phyloP scores from a whole-genome alignment of 768 basidiomycete species.

The Pisolithus orientalis region DNA sequence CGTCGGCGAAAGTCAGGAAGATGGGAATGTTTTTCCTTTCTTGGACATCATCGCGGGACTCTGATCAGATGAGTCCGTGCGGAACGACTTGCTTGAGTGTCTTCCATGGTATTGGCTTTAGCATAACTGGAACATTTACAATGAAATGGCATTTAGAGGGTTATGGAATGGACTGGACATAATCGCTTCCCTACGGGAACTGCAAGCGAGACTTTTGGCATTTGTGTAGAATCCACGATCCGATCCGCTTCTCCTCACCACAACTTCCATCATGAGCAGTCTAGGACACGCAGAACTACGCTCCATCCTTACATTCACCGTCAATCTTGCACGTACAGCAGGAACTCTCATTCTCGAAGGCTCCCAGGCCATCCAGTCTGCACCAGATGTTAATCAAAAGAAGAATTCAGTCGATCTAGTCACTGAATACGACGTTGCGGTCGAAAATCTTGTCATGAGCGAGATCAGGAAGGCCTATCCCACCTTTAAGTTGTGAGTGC shows the following conservation, averaged over 20 bases:
- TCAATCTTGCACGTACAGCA: conserved; percentile 65
- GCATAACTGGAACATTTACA: no score
- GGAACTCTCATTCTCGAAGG: conserved; percentile 74
- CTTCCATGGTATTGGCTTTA: no score
- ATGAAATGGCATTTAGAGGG: no score
- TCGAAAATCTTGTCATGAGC: conserved; percentile 77
- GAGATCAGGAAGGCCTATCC: conserved; percentile 66
- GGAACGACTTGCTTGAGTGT: not conserved
- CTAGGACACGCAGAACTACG: conserved; percentile 43
- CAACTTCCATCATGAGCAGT: conserved; percentile 21
- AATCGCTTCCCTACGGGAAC: no score
- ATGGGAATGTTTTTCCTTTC: conserved; percentile 29
- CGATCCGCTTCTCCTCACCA: no score
- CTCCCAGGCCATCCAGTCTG: conserved; percentile 62
- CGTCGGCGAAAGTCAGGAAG: conserved; percentile 17
- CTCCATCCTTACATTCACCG: conserved; percentile 61
- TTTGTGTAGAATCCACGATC: no score
- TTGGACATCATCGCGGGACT: not conserved
- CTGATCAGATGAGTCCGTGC: not conserved
- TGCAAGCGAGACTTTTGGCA: no score
- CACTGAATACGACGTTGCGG: conserved; percentile 89
- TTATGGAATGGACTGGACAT: no score
- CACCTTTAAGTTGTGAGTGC: conserved; percentile 71
- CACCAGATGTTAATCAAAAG: conserved; percentile 68
- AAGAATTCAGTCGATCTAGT: conserved; percentile 94